Base-by-base conservation (phyloP, 129 eudicot species). In the Chrysanthemum seticuspe region DNA sequence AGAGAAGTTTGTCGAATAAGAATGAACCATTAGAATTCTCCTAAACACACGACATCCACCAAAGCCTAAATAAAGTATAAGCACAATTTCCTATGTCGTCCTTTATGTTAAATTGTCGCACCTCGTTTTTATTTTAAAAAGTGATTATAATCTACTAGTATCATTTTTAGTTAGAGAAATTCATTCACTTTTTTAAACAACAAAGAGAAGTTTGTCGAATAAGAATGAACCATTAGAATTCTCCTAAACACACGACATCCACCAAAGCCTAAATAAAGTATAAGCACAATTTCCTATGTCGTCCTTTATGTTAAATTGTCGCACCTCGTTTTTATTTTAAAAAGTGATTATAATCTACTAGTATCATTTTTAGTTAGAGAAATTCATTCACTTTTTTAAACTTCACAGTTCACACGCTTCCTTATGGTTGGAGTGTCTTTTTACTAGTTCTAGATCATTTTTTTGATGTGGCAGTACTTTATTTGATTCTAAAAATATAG, bases 21-120 rank as follows among this genome's bases (percentile, higher is more conserved):
- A 55, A 55, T 10, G 2, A 34, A 60, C 13, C 19, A 61, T 48
- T 14, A 49, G 34, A 61, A 73, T 73, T 59, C 47, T 73, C 51
- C 48, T 25, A 25, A 60, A 58, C 63, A 58, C 34, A 58, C 4
- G 2, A 18, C 13, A 58, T 21, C 63, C 13, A 58, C 63, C 10
- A 13, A 72, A 59, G 13, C 48, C 2, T 10, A 59, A 44, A 3
- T 19, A 11, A 64, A 64, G 10, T 14, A 25, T 55, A n/a, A 7
- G 1, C 64, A 64, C 23, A n/a, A 6, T 12, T 4, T 31, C 2
- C 2, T 13, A 31, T 62, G 0, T 29, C 34, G 48, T 62, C 67
- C 36, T 9, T 14, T 23, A 9, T 5, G 44, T 9, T 23, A 21
- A 0, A 61, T 2, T 56, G 23, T 5, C 45, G 5, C 45, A 36